Conservation (phyloP, 2,329 filamentous ascomycete genomes). For the Fusarium duplospermum region DNA sequence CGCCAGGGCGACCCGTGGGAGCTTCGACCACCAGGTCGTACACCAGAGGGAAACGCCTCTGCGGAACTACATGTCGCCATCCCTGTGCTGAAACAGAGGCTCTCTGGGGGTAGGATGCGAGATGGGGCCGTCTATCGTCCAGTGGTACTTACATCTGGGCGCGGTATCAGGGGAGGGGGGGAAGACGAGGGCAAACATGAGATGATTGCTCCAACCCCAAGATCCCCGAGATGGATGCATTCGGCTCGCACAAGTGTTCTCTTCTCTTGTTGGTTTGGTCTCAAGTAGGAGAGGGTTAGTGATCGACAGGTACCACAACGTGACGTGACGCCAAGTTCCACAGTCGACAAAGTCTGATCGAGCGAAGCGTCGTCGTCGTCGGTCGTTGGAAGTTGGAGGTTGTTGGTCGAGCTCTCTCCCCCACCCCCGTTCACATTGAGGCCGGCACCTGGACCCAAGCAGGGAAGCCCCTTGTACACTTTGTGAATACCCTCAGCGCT, state of each 20-base stretch:
- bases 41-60: slow-evolving; percentile 18
- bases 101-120: slow-evolving; percentile 34
- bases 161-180: slow-evolving; percentile 19
- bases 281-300: neutral
- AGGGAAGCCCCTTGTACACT: slow-evolving; percentile 24
- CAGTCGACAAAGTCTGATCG: neutral
- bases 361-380: neutral
- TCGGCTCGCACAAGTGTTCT: slow-evolving; percentile 18
- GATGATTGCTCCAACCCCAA: slow-evolving; percentile 14
- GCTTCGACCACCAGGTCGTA: slow-evolving; percentile 20
- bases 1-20: slow-evolving; percentile 11
- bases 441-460: slow-evolving; percentile 10
- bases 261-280: slow-evolving; percentile 7
- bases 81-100: slow-evolving; percentile 45
- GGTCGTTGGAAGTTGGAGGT: neutral
- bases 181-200: slow-evolving; percentile 26
- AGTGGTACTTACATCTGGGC: slow-evolving; percentile 28
- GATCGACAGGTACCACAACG: slow-evolving; percentile 16
- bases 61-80: slow-evolving; percentile 27
- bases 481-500: slow-evolving; percentile 29
- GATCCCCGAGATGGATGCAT: slow-evolving; percentile 2
- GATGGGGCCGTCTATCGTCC: slow-evolving; percentile 25
- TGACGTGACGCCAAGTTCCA: slow-evolving; percentile 27
- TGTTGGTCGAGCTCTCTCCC: neutral
- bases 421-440: slow-evolving; percentile 1